These are phyloP conservation scores for Rosa hybrid DNA, from an alignment of 331 rosid genomes.

Conservation along the genomic window DNA sequence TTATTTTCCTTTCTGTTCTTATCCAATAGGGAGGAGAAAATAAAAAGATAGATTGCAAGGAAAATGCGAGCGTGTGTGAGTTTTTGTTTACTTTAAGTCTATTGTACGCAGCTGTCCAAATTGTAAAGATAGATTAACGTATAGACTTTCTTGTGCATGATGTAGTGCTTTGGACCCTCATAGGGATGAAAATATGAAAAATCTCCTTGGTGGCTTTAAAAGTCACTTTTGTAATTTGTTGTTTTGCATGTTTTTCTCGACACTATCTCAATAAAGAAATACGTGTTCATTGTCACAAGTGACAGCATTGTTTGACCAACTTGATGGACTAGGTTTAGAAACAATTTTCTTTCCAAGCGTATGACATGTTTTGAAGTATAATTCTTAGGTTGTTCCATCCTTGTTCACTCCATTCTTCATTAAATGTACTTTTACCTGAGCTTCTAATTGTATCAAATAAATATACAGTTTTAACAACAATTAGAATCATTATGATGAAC, in stretches of 20 bases:
- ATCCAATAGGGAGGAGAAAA: neutral
- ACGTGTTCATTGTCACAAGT: neutral
- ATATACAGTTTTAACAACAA: too few species aligned
- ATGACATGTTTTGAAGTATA: too few species aligned
- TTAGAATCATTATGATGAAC: too few species aligned
- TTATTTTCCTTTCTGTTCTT: neutral
- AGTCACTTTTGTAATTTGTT: neutral
- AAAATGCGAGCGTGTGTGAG: neutral
- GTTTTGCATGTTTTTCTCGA: neutral
- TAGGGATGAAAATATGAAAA: neutral
- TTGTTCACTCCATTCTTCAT: too few species aligned
- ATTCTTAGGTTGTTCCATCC: too few species aligned
- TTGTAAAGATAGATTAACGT: neutral
- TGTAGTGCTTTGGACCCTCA: neutral
- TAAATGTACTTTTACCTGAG: too few species aligned
- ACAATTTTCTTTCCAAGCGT: neutral
- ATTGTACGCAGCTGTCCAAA: neutral
- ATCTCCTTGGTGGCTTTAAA: neutral
- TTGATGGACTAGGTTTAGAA: neutral
- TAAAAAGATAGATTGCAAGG: neutral
- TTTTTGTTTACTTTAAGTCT: neutral
- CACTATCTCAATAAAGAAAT: neutral
- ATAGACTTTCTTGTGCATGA: neutral
- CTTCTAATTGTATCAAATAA: neutral
- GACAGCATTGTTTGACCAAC: neutral